Base-by-base conservation (phyloP, 331 rosid species). In the Stylosanthes scabra region DNA sequence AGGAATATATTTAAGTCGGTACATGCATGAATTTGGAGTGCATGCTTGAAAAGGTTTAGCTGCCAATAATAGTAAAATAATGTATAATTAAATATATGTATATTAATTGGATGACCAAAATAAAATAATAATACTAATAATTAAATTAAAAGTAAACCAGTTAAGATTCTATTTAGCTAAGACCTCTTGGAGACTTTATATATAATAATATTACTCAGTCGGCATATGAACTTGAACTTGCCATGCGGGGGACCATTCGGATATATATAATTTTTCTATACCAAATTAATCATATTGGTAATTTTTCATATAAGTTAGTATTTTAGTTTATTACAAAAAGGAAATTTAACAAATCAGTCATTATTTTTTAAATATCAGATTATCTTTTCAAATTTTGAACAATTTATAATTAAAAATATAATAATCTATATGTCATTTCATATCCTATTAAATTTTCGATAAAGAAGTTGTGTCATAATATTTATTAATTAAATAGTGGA, bases 21-120 rank as follows among this genome's bases (percentile, higher is more conserved):
- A 55, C 68, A 75, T 75, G 57, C 46, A 42, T 34, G 67, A 57
- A 45, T 25, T 9, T 69, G 55, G 63, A 65, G 39, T 66, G 64
- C 78, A 79, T 72, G 78, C 70, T 50, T 72, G 28, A 41, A 79
- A 71, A 72, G 74, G 49, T 49, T 9, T 42, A 6, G 58, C 39
- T 49, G 55, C 49, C 10, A 28, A 44, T 31, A 16, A 34, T 34
- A 34, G 39, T 6, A 8, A 16, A 39, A 11, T 34, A 34, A 34
- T 34, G 39, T 34, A 34, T 34, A 49, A 49, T 12, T 42, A 49
- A 49, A 29, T 42, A 27, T 27, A 63, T 54, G 41, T 41, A 69
- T 39, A 1, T 34, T 8, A 34, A 54, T 11, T 67, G 60, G 60
- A 67, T 31, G 34, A n/a, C 50, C 47, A 67, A 49, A 67, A 45